Evolutionary conservation across 1,284 basidiomycete genomes (phyloP), one percentile per base, ranked within the genome.

Genomic region (Trichosporon sp.): DNA sequence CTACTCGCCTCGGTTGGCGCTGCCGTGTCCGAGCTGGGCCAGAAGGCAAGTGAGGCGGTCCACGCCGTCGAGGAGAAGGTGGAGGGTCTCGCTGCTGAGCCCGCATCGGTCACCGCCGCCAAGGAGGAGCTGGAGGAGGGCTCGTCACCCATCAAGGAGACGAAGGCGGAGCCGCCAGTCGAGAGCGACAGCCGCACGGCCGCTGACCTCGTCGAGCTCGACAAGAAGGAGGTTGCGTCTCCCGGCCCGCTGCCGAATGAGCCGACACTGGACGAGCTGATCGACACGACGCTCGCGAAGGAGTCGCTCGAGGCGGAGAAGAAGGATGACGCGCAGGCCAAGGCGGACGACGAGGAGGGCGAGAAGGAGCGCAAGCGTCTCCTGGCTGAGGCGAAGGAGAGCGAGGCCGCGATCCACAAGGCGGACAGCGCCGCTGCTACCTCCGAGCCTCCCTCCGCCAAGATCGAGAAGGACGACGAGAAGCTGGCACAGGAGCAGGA

Each of bases 221-320:
- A 21, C n/a, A 31, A 35, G 7, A 37, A 66, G 37, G 43, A 40
- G 35, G 64, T 8, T 4, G 65, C 35, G 19, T 26, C 37, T 14
- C 31, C 31, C 2, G 70, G 67, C 0, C 69, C 67, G 8, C 43
- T 32, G 26, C 63, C 54, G 12, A 61, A 66, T 6, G 74, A 73
- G 63, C 65, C 64, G 68, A 73, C 74, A 8, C 70, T 75, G 46
- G 74, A 75, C 65, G 74, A 75, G 48, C 46, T 75, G 1, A 71
- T 75, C 40, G 74, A 75, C 68, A 37, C 65, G 54, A 73, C 72
- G n/a, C 67, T 75, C 51, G 71, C 69, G n/a, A 66, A 70, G 68
- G 74, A 75, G 67, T 54, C 64, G 8, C 26, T 69, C 54, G 72
- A 69, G 32, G 70, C 69, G 48, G 70, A 72, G 54, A 54, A 51